phyloP scores from a whole-genome alignment of 495 filamentous ascomycete genomes.

The Jackrogersella minutella region DNA sequence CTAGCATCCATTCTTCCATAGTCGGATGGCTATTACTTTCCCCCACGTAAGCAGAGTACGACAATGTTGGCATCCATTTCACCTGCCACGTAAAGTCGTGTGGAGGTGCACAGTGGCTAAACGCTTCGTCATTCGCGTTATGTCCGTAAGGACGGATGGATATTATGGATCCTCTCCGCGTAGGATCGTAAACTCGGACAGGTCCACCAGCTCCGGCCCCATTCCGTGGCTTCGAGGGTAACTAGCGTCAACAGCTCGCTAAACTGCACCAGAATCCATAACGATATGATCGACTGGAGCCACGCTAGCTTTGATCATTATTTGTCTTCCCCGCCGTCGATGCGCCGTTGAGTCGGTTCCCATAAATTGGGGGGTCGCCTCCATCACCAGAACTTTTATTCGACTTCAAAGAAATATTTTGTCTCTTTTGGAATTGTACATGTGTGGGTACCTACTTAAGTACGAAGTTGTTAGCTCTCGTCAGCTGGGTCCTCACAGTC shows the following conservation, averaged over 20 bases:
- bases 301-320: constrained; percentile 24
- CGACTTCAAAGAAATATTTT: constrained; percentile 3
- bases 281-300: constrained; percentile 31
- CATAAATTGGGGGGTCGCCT: constrained; percentile 36
- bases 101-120: constrained; percentile 13
- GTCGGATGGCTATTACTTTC: neutral
- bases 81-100: constrained; percentile 26
- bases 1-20: constrained; percentile 1
- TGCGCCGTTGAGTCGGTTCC: constrained; percentile 26
- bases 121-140: constrained; percentile 4
- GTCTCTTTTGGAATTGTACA: constrained; percentile 4
- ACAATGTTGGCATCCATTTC: constrained; percentile 10
- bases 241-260: constrained; percentile 8
- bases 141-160: constrained; percentile 4
- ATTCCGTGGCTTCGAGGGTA: constrained; percentile 25
- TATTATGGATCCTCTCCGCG: constrained; percentile 16
- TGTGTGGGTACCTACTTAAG: constrained; percentile 17
- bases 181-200: constrained; percentile 11
- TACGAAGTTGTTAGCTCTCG: neutral
- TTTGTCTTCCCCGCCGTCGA: constrained; percentile 24
- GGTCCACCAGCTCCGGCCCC: constrained; percentile 20
- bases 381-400: constrained; percentile 4
- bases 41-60: constrained; percentile 24
- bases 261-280: constrained; percentile 31
- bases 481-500: constrained; percentile 1